Evolutionary conservation across 768 basidiomycete genomes (phyloP), one percentile per base, ranked within the genome.

Genomic region (Suillus brevipes): DNA sequence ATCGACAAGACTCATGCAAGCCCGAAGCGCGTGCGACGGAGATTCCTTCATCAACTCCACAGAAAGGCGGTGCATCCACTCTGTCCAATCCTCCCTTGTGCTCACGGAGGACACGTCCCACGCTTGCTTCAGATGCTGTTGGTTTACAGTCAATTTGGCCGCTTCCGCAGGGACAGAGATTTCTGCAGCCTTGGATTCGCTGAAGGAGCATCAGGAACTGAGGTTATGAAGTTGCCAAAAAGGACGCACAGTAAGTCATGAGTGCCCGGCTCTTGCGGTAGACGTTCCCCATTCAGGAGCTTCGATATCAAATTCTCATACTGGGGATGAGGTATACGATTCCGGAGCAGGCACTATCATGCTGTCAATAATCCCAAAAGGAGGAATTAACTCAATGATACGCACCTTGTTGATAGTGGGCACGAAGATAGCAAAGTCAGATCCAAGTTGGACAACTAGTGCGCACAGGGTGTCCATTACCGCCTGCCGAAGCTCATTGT

Each of bases 41-140:
- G 97, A 98, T 68, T 99, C 95, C 72, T 96, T 94, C 91, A 99
- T 96, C 72, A 99, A 91, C 74, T 98, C 95, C 2, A 95, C 92
- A 20, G 94, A 89, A 10, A 99, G 84, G 20, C 90, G 85, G 72
- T 92, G 94, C 82, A 97, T 90, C 97, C 97, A 99, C 45, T 95
- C 94, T 20, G 84, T 79, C 97, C 97, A 99, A 68, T 99, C 96
- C 53, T 95, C 91, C 61, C 84, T 83, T 2, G 91, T 91, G 31
- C 84, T 79, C 8, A 93, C 83, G 66, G 86, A 84, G 7, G 92
- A 90, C 2, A 87, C 86, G 69, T 97, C 96, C 97, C 97, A 99
- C 1, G 96, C 95, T 71, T 94, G 89, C 76, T 97, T 98, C 66
- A 99, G 84, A 75, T 97, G 94, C 69, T 97, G 95, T 76, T 99